phyloP scores from a whole-genome alignment of 1,284 basidiomycete species.

The Earliella scabrosa region DNA sequence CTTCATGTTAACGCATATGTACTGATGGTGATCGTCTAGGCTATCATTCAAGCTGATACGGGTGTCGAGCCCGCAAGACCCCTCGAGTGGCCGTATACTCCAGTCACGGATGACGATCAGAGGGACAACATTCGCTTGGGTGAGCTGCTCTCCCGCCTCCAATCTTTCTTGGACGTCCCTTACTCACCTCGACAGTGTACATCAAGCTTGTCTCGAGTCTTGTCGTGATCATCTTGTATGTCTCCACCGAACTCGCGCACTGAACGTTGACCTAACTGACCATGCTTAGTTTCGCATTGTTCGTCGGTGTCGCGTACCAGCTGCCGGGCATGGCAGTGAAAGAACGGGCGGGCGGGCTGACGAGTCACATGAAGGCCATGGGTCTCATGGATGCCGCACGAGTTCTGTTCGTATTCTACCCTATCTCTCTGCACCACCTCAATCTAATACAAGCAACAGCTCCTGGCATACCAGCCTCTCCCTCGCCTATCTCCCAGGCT shows the following conservation, averaged over 20 bases:
- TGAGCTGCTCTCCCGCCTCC: slow-evolving; percentile 24
- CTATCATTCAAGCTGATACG: slow-evolving; percentile 67
- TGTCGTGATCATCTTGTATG: slow-evolving; percentile 67
- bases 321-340: slow-evolving; percentile 66
- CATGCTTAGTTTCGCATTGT: slow-evolving; percentile 58
- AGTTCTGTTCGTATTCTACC: slow-evolving; percentile 52
- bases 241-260: too few relatives aligned
- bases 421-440: too few relatives aligned
- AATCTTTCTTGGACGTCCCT: neutral
- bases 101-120: slow-evolving; percentile 65
- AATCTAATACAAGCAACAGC: slow-evolving; percentile 33
- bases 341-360: slow-evolving; percentile 62
- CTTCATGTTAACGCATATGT: too few relatives aligned
- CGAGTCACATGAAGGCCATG: slow-evolving; percentile 75
- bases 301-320: slow-evolving; percentile 73
- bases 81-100: slow-evolving; percentile 72
- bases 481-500: slow-evolving; percentile 63
- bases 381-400: slow-evolving; percentile 69
- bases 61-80: slow-evolving; percentile 55
- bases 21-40: too few relatives aligned
- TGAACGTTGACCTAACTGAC: too few relatives aligned
- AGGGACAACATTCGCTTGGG: slow-evolving; percentile 56
- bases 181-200: slow-evolving; percentile 54
- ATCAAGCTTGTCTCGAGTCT: slow-evolving; percentile 61
- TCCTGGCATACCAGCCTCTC: slow-evolving; percentile 69